A percentile compares a stretch with the other conserved stretches of the same genome.
phyloP scores from a whole-genome alignment of 805 yeast species.

The Myxozyma vanderwaltii region DNA sequence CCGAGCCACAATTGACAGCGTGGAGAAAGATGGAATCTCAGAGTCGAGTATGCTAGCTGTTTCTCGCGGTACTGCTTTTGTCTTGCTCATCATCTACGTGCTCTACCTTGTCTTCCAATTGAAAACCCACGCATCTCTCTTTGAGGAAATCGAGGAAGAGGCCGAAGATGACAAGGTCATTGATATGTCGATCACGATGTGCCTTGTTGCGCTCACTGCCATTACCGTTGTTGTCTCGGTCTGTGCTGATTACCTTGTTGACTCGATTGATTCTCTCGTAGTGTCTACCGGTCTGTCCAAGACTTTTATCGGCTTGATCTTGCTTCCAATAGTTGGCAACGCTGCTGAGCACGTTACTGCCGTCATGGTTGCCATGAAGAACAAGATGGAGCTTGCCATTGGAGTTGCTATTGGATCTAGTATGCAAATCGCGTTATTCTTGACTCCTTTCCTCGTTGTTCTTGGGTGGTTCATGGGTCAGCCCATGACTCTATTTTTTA shows the following conservation, averaged over 20 bases:
- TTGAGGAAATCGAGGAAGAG: slow-evolving; percentile 40
- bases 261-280: slow-evolving; percentile 88
- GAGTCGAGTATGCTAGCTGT: slow-evolving; percentile 61
- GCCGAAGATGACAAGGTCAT: slow-evolving; percentile 40
- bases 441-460: slow-evolving; percentile 92
- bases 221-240: slow-evolving; percentile 81
- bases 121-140: slow-evolving; percentile 61
- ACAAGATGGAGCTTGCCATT: slow-evolving; percentile 95
- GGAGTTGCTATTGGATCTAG: slow-evolving; percentile 97
- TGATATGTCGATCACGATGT: slow-evolving; percentile 52
- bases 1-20: slow-evolving; percentile 68
- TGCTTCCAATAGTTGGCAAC: slow-evolving; percentile 95
- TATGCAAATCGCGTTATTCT: slow-evolving; percentile 90
- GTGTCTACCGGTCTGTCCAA: slow-evolving; percentile 82
- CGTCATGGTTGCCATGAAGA: slow-evolving; percentile 88
- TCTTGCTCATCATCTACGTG: slow-evolving; percentile 73
- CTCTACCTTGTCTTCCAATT: slow-evolving; percentile 85
- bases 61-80: slow-evolving; percentile 83
- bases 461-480: slow-evolving; percentile 90
- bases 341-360: slow-evolving; percentile 99
- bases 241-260: slow-evolving; percentile 92
- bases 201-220: slow-evolving; percentile 49
- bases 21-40: slow-evolving; percentile 46
- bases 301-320: slow-evolving; percentile 90
- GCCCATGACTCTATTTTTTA: slow-evolving; percentile 90